Base-by-base conservation (phyloP, 192 early-diverging fungal species). In the Helicostylum pulchrum region DNA sequence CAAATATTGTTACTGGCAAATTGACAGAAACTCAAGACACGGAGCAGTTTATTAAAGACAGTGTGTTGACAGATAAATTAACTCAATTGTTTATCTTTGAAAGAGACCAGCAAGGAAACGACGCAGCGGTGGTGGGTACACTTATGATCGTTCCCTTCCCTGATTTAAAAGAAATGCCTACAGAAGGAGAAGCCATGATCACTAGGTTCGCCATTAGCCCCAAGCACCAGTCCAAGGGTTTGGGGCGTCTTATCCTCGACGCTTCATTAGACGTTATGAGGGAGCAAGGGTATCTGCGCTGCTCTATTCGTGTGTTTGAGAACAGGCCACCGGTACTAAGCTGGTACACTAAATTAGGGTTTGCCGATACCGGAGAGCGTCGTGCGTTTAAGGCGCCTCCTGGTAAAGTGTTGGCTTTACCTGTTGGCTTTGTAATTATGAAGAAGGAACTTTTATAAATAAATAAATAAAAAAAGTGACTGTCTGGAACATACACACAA, bases 181-280 rank as follows among this genome's bases (percentile, higher is more conserved):
- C 43, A 31, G 44, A 43, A 45, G 45, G 45, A 30, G 59, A 61
- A 46, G 59, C 59, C 20, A 47, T 47, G 59, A 48, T 61, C 21
- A 45, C 44, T 14, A 20, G 43, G 6, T 45, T 61, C 14, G 42
- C 59, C 15, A 43, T 61, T 7, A 39, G 44, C 21, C 59, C 59
- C 21, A 26, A 23, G 20, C 44, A 61, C 31, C 59, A 61, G n/a
- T 61, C 59, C 0, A 47, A 47, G 7, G 59, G 59, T 6, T 21
- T 61, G 0, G 59, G 59, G 1, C 44, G 45, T n/a, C 45, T 45
- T 2, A 2, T 48, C 11, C 20, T 61, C 9, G 23, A 46, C 8
- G 45, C 19, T 9, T 49, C 45, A 0, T 26, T 47, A 10, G 23
- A 31, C 3, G 43, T 46, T 0, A 61, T 61, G 43, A 45, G 31